These are phyloP conservation scores for Backusella liffmaniae DNA, from an alignment of 192 early-diverging fungal species.

Conservation along the genomic window DNA sequence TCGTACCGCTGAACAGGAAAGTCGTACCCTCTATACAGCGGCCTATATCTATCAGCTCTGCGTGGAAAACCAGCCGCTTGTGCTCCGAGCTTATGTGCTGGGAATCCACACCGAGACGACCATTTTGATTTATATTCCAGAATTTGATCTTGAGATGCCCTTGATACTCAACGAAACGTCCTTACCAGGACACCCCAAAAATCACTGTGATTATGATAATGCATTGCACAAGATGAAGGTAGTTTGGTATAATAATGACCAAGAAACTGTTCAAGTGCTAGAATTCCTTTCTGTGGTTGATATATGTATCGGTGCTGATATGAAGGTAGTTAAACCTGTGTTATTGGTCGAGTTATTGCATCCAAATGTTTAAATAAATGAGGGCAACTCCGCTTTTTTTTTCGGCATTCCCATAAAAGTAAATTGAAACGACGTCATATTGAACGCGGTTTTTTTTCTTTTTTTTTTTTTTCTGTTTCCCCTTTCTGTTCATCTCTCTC, in stretches of 20 bases:
- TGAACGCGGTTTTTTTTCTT: background rate
- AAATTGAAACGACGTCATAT: background rate
- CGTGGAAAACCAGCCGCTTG: background rate
- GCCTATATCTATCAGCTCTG: constrained; percentile 5
- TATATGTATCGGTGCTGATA: background rate
- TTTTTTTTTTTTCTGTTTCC: background rate
- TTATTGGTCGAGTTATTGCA: background rate
- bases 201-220: background rate
- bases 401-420: background rate
- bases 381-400: background rate
- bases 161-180: constrained; percentile 4
- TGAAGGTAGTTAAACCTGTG: constrained; percentile 9
- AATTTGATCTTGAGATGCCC: constrained; percentile 2
- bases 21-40: constrained; percentile 1
- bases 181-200: background rate
- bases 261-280: background rate
- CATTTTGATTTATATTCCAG: background rate
- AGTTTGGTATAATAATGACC: background rate
- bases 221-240: background rate
- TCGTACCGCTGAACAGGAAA: background rate
- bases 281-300: background rate
- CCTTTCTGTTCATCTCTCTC: background rate
- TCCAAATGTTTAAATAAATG: background rate
- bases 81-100: background rate
- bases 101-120: background rate